Evolutionary conservation across 352 stramenopile species (phyloP), one percentile per base, ranked within the genome.

Genomic region (Phytophthora podocarpi): DNA sequence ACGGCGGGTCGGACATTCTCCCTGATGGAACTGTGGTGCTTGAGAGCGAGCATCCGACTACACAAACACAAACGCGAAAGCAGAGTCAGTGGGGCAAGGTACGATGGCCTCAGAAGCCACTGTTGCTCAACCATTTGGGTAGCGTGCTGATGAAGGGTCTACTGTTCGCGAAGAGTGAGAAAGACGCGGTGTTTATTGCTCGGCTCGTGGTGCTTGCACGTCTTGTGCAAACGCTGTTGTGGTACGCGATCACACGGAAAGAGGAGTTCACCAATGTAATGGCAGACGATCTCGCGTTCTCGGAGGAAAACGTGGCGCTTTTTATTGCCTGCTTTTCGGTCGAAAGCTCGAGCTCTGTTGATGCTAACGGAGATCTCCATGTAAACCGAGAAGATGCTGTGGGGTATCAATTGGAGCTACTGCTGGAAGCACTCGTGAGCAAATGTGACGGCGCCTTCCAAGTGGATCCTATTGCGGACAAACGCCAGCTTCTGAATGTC

Each of bases 71-170:
- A 57, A 95, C 87, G n/a, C 82, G 82, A 9, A 93, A 93, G 64
- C 85, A 93, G 50, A 93, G 85, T 40, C 80, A 91, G 50, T 93
- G 85, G 85, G 80, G 80, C 2, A 93, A 93, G 62, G 78, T 93
- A 15, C 78, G 85, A 27, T 88, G 80, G 64, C 85, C 85, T 4
- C 80, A 77, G 10, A 93, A 93, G 56, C 87, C 87, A 13, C 39
- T 95, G 32, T 42, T 95, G 54, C 65, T 93, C 7, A 78, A 70
- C 34, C 82, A 95, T 64, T 66, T 95, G 23, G 85, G 84, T 3
- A 89, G 79, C 9, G 70, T 95, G 27, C 47, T 93, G 23, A 83
- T 87, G 21, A 91, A 91, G 21, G 81, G 84, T 15, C 58, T 93
- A 15, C 43, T 95, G 21, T 57, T 93, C 13, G 80, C 84, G 0